These are phyloP conservation scores for Fusarium nisikadoi DNA, from an alignment of 2,329 filamentous ascomycete species.

Conservation along the genomic window DNA sequence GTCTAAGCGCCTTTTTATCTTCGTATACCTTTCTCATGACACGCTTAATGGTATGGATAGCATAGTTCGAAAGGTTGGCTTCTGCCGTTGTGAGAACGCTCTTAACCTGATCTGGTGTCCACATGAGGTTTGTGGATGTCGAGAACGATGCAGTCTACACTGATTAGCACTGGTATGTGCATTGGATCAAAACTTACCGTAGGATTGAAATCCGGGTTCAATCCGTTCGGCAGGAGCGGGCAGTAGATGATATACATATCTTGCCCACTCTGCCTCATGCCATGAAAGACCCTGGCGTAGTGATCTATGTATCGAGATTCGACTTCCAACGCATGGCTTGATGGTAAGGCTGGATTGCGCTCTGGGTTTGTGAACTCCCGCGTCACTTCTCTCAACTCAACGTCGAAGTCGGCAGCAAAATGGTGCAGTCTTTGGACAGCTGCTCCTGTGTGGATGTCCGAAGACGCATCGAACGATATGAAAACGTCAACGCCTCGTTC, in stretches of 20 bases:
- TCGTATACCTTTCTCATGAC: slow-evolving; percentile 27
- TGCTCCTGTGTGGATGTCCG: slow-evolving; percentile 28
- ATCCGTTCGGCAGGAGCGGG: slow-evolving; percentile 23
- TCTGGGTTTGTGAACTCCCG: background rate
- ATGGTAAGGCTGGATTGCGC: rapidly evolving
- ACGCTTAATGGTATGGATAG: slow-evolving; percentile 19
- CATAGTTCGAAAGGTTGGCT: slow-evolving; percentile 26
- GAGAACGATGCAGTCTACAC: slow-evolving; percentile 28
- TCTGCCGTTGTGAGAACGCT: slow-evolving; percentile 8
- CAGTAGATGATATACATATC: slow-evolving; percentile 33
- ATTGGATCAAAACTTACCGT: background rate
- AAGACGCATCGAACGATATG: slow-evolving; percentile 35
- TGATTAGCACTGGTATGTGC: rapidly evolving
- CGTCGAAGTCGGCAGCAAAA: slow-evolving; percentile 35
- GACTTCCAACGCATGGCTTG: rapidly evolving
- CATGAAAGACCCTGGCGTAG: slow-evolving; percentile 34
- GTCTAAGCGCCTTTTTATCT: slow-evolving; percentile 4
- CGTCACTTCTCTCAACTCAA: slow-evolving; percentile 14
- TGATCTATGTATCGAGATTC: background rate
- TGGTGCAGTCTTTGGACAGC: slow-evolving; percentile 33
- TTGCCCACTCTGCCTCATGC: slow-evolving; percentile 5
- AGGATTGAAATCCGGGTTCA: slow-evolving; percentile 21
- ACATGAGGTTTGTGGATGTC: slow-evolving; percentile 40
- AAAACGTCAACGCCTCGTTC: slow-evolving; percentile 34
- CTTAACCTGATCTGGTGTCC: slow-evolving; percentile 35